Conservation (phyloP, 345 rosid species). For the Rhizophora mangle region DNA sequence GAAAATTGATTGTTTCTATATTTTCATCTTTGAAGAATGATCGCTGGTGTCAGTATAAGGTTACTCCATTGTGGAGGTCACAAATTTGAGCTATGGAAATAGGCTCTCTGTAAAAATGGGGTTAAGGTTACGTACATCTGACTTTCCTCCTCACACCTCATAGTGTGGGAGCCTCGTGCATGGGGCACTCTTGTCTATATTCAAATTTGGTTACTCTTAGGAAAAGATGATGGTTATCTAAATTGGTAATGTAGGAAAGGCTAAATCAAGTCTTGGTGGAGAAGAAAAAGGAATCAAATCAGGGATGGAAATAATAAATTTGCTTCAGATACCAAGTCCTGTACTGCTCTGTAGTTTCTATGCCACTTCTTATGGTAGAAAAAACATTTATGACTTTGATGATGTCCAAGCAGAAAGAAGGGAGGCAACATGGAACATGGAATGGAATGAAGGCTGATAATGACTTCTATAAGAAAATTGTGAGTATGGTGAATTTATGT, state of each 20-base stretch:
- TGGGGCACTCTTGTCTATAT: no score
- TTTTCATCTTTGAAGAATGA: neutral
- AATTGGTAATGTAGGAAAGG: constrained; percentile 54
- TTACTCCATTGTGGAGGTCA: no score
- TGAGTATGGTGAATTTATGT: constrained; percentile 32
- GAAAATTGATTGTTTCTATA: neutral
- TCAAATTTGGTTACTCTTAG: neutral
- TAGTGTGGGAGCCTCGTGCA: no score
- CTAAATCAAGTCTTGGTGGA: constrained; percentile 96
- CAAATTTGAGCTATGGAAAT: no score
- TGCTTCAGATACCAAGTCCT: constrained; percentile 67
- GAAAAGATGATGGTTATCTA: neutral
- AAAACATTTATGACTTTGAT: constrained; percentile 11
- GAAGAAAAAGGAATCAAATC: constrained; percentile 97
- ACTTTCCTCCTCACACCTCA: no score
- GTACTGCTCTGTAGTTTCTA: neutral
- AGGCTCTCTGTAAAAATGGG: no score
- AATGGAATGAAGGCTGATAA: constrained; percentile 94
- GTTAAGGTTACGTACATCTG: no score
- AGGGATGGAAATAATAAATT: constrained; percentile 98
- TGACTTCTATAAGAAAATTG: constrained; percentile 93
- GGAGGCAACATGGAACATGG: constrained; percentile 98
- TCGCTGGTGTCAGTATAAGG: no score
- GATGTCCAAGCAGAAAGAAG: constrained; percentile 73
- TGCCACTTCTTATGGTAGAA: neutral